Conservation (phyloP, 2,329 filamentous ascomycete species). For the Ilyonectria robusta region DNA sequence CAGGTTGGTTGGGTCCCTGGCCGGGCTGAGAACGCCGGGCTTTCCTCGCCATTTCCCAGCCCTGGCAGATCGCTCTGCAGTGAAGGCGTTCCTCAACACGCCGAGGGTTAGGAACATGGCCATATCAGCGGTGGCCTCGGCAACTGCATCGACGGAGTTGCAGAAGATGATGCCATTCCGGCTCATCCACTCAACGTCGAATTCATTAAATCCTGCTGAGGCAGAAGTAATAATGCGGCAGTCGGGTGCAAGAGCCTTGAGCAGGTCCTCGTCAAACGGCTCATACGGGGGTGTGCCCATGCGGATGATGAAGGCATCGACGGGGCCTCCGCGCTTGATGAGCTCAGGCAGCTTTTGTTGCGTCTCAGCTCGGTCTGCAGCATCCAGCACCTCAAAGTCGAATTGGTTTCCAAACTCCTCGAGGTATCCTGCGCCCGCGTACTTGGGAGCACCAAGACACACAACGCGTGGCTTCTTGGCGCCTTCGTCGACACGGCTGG, state of each 20-base stretch:
- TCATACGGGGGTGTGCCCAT: constrained; percentile 65
- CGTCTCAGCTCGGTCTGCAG: constrained; percentile 54
- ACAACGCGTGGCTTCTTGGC: constrained; percentile 56
- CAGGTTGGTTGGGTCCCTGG: constrained; percentile 56
- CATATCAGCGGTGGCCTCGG: constrained; percentile 65
- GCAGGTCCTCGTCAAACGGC: constrained; percentile 61
- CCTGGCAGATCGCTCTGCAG: constrained; percentile 54
- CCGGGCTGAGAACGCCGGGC: constrained; percentile 46
- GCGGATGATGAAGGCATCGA: constrained; percentile 62
- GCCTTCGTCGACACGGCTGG: constrained; percentile 26
- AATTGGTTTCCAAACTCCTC: constrained; percentile 53
- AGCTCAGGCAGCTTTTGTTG: constrained; percentile 52
- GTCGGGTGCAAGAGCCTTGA: constrained; percentile 54
- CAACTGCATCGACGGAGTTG: constrained; percentile 66
- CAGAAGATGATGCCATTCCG: constrained; percentile 65
- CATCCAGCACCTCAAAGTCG: constrained; percentile 53
- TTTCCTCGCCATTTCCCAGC: constrained; percentile 54
- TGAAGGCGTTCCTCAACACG: constrained; percentile 59
- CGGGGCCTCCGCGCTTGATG: constrained; percentile 53
- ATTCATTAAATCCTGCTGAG: constrained; percentile 63
- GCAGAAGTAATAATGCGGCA: constrained; percentile 62
- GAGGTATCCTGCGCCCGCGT: constrained; percentile 56
- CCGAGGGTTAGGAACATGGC: constrained; percentile 53
- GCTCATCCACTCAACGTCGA: constrained; percentile 60
- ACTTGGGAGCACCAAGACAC: constrained; percentile 55